These are phyloP conservation scores for Wickerhamomyces ciferrii DNA, from an alignment of 805 yeast species.

Conservation along the genomic window DNA sequence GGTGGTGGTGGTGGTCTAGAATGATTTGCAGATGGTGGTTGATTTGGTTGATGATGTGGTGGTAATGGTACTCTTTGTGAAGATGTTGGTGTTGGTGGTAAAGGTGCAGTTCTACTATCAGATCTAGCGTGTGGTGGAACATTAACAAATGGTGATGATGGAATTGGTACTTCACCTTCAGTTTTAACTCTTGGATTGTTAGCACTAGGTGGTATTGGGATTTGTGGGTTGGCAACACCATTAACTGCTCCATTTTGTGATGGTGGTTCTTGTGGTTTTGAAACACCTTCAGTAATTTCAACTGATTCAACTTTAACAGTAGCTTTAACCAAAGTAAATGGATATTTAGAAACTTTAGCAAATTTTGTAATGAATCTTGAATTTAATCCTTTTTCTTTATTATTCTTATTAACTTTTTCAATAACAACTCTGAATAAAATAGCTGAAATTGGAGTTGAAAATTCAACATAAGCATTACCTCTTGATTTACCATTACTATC, in stretches of 20 bases:
- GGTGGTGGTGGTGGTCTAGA: background rate
- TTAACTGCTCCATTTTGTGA: background rate
- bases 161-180: background rate
- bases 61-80: background rate
- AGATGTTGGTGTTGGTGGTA: background rate
- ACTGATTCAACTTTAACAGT: background rate
- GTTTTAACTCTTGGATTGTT: background rate
- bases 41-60: background rate
- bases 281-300: background rate
- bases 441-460: slow-evolving; percentile 7
- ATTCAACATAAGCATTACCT: slow-evolving; percentile 13
- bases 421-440: slow-evolving; percentile 11
- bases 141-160: background rate
- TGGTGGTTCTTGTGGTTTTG: background rate
- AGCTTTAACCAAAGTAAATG: slow-evolving; percentile 7
- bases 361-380: slow-evolving; percentile 9
- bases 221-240: background rate
- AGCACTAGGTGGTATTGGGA: background rate
- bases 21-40: background rate
- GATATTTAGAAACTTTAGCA: slow-evolving; percentile 11
- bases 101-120: background rate
- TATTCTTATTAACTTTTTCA: slow-evolving; percentile 8
- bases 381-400: slow-evolving; percentile 2
- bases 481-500: slow-evolving; percentile 14
- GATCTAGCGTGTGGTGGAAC: background rate